Evolutionary conservation across 2,329 filamentous ascomycete species (phyloP).

Genomic region (Exophiala dermatitidis): DNA sequence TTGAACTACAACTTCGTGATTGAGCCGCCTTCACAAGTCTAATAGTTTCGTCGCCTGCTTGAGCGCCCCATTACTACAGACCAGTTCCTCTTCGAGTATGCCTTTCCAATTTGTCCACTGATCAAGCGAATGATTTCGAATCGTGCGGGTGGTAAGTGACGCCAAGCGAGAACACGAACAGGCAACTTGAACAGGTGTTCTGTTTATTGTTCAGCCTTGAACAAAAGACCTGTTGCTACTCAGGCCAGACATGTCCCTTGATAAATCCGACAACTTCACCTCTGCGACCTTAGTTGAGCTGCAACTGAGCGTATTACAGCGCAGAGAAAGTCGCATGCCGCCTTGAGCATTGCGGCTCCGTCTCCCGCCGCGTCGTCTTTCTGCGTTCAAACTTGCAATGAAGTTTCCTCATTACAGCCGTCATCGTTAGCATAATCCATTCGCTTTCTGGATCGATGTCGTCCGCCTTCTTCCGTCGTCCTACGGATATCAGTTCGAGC

Average conservation of each 20-base stretch:
- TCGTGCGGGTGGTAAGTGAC: neutral
- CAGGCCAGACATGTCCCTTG: neutral
- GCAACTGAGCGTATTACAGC: neutral
- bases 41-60: neutral
- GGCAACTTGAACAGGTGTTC: too few species aligned
- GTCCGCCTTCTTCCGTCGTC: slow-evolving; percentile 23
- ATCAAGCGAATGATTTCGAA: neutral
- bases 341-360: neutral
- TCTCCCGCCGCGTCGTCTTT: neutral
- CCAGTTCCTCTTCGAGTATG: neutral
- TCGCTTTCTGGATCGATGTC: slow-evolving; percentile 9
- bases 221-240: neutral
- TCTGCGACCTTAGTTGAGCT: neutral
- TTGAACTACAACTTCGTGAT: neutral
- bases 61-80: too few species aligned
- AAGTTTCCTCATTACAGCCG: neutral
- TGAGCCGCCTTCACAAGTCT: neutral
- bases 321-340: neutral
- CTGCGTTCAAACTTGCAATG: neutral
- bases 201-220: neutral
- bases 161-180: neutral
- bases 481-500: slow-evolving; percentile 17
- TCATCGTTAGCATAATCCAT: neutral
- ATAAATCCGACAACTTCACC: neutral
- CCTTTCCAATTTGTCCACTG: neutral